Evolutionary conservation across 202 grass and related monocot species (phyloP).

Genomic region (Brachypodium distachyon): DNA sequence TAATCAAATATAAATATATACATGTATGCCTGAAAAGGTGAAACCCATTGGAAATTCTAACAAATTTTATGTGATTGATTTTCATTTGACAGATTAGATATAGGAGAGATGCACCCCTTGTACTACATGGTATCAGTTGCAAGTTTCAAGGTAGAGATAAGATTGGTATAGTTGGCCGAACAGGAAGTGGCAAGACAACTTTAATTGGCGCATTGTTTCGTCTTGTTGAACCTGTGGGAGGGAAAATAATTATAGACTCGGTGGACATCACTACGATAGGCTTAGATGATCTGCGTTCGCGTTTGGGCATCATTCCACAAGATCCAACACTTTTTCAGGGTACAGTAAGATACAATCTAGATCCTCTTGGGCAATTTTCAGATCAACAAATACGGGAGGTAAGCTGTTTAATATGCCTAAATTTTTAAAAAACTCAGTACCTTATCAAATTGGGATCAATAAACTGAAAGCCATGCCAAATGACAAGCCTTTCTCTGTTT

Average conservation of each 20-base stretch:
- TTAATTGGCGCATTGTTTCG: conserved; percentile 80
- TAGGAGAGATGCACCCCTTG: conserved; percentile 53
- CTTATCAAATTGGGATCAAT: neutral
- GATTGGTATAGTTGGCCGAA: conserved; percentile 90
- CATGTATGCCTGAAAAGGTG: neutral
- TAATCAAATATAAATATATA: conserved; percentile 9
- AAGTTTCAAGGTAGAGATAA: conserved; percentile 71
- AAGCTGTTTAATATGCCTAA: neutral
- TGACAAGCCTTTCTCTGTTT: neutral
- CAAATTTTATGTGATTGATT: conserved; percentile 2
- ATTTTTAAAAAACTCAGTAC: neutral
- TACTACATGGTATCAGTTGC: conserved; percentile 71
- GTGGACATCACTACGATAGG: conserved; percentile 65
- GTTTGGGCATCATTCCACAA: conserved; percentile 51
- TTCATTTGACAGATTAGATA: conserved; percentile 67
- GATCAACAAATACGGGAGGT: conserved; percentile 92
- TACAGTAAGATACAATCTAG: conserved; percentile 77
- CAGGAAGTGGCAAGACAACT: conserved; percentile 92
- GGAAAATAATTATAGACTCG: conserved; percentile 64
- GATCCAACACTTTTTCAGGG: conserved; percentile 65
- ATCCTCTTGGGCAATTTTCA: conserved; percentile 58
- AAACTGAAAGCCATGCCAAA: neutral
- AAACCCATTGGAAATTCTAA: neutral
- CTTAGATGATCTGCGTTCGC: conserved; percentile 78
- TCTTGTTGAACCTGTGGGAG: conserved; percentile 79